phyloP scores from a whole-genome alignment of 495 filamentous ascomycete species.

The Xylaria bambusicola region DNA sequence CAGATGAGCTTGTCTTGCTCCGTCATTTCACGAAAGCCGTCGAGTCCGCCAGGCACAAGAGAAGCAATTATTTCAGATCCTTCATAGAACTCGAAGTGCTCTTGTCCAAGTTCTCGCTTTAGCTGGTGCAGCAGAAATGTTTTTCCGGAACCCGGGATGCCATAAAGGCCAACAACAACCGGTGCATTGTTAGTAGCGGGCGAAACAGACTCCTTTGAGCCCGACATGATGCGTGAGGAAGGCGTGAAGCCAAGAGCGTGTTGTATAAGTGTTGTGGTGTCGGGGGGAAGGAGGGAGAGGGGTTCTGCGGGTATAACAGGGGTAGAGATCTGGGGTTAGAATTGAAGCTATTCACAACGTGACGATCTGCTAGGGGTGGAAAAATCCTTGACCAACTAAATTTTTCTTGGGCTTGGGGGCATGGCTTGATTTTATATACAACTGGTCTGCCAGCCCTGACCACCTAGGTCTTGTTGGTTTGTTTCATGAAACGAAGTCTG shows the following conservation, averaged over 20 bases:
- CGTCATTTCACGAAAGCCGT: constrained; percentile 48
- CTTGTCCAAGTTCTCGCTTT: constrained; percentile 36
- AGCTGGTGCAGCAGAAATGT: constrained; percentile 51
- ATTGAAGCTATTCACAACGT: too few relatives aligned
- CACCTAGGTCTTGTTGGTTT: too few relatives aligned
- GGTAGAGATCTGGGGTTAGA: too few relatives aligned
- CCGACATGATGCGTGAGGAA: neutral
- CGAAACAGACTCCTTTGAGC: neutral
- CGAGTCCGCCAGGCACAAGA: constrained; percentile 53
- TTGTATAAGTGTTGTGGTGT: neutral
- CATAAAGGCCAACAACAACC: constrained; percentile 61
- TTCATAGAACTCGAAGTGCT: constrained; percentile 54
- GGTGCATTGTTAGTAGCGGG: constrained; percentile 31
- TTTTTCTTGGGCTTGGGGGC: too few relatives aligned
- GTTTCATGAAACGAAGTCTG: too few relatives aligned
- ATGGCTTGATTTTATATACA: too few relatives aligned
- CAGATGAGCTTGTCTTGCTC: constrained; percentile 43
- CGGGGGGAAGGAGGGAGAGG: too few relatives aligned
- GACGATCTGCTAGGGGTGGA: too few relatives aligned
- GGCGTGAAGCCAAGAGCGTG: too few relatives aligned
- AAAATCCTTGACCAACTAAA: too few relatives aligned
- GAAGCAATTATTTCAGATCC: constrained; percentile 53
- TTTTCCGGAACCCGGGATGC: constrained; percentile 64
- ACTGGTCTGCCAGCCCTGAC: too few relatives aligned
- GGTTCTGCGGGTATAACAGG: too few relatives aligned